These are phyloP conservation scores for Cladosporium sp. DNA, from an alignment of 2,329 filamentous ascomycete species.

Conservation along the genomic window DNA sequence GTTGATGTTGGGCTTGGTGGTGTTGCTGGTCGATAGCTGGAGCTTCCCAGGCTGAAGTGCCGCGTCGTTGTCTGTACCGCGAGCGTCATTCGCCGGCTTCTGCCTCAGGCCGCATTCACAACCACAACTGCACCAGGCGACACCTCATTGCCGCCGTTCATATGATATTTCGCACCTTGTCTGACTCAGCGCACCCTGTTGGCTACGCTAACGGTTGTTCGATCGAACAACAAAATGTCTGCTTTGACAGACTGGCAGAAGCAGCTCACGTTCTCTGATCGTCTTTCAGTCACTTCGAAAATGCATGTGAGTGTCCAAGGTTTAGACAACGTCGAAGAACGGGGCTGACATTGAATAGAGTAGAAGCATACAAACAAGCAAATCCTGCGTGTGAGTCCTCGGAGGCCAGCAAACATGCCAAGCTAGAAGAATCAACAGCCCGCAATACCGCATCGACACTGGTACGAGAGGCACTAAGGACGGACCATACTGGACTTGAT, in stretches of 20 bases:
- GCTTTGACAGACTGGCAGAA: constrained; percentile 36
- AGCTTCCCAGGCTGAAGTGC: constrained; percentile 4
- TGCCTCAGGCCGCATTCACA: not conserved
- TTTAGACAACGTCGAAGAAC: not conserved
- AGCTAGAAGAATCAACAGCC: constrained; percentile 61
- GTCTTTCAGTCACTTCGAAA: constrained; percentile 42
- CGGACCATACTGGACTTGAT: not conserved
- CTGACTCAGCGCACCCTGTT: too few relatives aligned
- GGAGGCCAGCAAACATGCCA: constrained; percentile 56
- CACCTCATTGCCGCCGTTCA: too few relatives aligned
- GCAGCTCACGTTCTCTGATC: constrained; percentile 42
- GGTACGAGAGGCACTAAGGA: constrained; percentile 39
- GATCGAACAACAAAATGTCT: not conserved
- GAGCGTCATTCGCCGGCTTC: not conserved
- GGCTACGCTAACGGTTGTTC: not conserved
- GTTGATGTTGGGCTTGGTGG: constrained; percentile 1
- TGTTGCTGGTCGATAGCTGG: constrained; percentile 2
- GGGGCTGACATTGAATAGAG: constrained; percentile 34
- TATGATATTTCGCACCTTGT: too few relatives aligned
- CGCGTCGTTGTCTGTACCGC: not conserved
- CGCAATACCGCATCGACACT: constrained; percentile 55
- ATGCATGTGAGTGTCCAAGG: constrained; percentile 40
- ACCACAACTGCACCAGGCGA: not conserved
- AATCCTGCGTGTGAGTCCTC: constrained; percentile 42
- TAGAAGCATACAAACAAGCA: constrained; percentile 45